Evolutionary conservation across 345 rosid species (phyloP), one percentile per base, ranked within the genome.

Genomic region (Microcos paniculata): DNA sequence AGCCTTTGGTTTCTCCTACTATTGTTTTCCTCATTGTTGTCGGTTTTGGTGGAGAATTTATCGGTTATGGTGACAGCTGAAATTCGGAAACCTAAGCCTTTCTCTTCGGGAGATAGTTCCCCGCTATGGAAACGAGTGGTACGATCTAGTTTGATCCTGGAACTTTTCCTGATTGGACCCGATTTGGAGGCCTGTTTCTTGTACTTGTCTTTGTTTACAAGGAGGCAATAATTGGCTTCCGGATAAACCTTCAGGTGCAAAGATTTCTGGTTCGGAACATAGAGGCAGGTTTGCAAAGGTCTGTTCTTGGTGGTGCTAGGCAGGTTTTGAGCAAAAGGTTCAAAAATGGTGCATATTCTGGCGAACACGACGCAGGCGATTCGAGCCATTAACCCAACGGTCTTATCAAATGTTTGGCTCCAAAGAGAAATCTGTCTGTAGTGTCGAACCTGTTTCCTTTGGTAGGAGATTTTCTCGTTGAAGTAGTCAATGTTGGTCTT

Each of bases 391-490:
- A 81, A 70, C 23, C 66, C 69, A n/a, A 81, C 85, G 12, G 51
- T 49, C 28, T 78, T 76, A 45, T 87, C 92, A 45, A 76, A 82
- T 1, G 86, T 82, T 53, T 74, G 81, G 72, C 26, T 84, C 90
- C 90, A 85, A 2, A 87, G 77, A 4, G 92, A 89, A 16, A 33
- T 56, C 11, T 81, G 78, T 81, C 72, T 84, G 75, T 46, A 82
- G 6, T 75, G 84, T 6, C 67, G 66, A 9, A 85, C 80, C 30
- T 72, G 81, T 64, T 78, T 82, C 62, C 85, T 74, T 38, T 81
- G 87, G 19, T 11, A 66, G 40, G 79, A 15, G 33, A 84, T 75
- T 78, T 82, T 84, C 56, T 76, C 82, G 16, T 82, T 78, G 61
- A 83, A 79, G 75, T 73, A 71, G 1, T 73, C 79, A 0, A 68